A percentile compares a stretch with the other conserved stretches of the same genome.
These are phyloP conservation scores for Papiliotrema nemorosa DNA, from an alignment of 1,284 basidiomycete species.

Conservation along the genomic window DNA sequence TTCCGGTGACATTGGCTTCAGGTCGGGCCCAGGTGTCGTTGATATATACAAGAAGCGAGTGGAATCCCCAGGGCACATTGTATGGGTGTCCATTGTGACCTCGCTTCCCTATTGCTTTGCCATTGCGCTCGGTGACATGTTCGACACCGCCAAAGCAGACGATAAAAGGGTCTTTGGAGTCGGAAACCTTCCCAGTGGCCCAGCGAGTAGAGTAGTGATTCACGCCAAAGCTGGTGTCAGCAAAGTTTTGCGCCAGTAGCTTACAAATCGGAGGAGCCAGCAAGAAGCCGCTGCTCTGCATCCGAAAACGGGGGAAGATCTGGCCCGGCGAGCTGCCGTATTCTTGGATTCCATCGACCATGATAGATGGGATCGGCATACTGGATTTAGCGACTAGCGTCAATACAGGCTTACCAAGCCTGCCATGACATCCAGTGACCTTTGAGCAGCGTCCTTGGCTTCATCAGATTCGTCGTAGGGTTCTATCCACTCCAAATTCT, in stretches of 20 bases:
- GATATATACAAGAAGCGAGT: slow-evolving; percentile 63
- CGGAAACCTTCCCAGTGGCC: slow-evolving; percentile 8
- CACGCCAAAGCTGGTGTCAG: slow-evolving; percentile 12
- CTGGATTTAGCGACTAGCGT: slow-evolving; percentile 4
- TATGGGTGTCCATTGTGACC: slow-evolving; percentile 31
- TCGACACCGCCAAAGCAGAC: slow-evolving; percentile 20
- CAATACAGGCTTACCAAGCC: slow-evolving; percentile 15
- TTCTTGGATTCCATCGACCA: slow-evolving; percentile 4
- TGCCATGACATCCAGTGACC: slow-evolving; percentile 11
- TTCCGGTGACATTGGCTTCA: neutral
- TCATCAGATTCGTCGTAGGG: slow-evolving; percentile 16
- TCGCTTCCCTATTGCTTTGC: slow-evolving; percentile 21
- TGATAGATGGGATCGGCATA: slow-evolving; percentile 33
- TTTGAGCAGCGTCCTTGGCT: slow-evolving; percentile 19
- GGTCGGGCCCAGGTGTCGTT: slow-evolving; percentile 48
- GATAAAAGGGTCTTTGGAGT: too few relatives aligned
- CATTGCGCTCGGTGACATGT: slow-evolving; percentile 19
- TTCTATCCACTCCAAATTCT: slow-evolving; percentile 30
- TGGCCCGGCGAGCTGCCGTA: slow-evolving; percentile 1
- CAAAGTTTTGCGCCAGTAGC: neutral
- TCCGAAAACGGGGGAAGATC: slow-evolving; percentile 5
- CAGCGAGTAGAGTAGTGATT: slow-evolving; percentile 14
- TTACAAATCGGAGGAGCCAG: slow-evolving; percentile 15
- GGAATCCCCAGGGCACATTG: slow-evolving; percentile 38
- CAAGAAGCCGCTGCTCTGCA: slow-evolving; percentile 9